Percentiles rank a stretch among this genome's conserved stretches.
Conservation (phyloP, 1,139 yeast genomes). For the Nakaseomyces glabratus region DNA sequence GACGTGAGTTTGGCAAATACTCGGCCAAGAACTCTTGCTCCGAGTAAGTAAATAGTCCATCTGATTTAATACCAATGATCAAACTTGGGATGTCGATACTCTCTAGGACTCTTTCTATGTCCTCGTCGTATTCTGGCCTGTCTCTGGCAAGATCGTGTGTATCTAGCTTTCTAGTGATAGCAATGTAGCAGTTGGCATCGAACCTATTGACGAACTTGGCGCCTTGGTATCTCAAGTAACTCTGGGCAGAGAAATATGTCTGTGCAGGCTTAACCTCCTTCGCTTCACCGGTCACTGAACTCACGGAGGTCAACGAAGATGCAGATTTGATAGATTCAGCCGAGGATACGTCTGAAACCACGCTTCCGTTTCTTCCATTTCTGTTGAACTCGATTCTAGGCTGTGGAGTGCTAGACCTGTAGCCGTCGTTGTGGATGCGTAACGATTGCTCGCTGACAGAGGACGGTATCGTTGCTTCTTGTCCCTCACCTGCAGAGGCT, state of each 20-base stretch:
- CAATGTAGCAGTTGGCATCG: conserved; percentile 93
- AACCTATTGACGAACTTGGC: conserved; percentile 79
- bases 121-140: conserved; percentile 38
- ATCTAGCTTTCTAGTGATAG: conserved; percentile 86
- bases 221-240: conserved; percentile 88
- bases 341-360: conserved; percentile 16
- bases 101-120: conserved; percentile 42
- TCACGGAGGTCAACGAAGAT: conserved; percentile 24
- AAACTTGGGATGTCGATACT: conserved; percentile 64
- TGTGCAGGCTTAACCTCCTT: conserved; percentile 47
- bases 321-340: conserved; percentile 20
- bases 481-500: background rate
- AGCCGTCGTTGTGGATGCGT: conserved; percentile 63
- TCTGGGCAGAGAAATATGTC: conserved; percentile 90
- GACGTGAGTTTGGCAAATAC: conserved; percentile 56
- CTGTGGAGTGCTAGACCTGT: conserved; percentile 13
- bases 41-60: conserved; percentile 83
- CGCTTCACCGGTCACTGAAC: conserved; percentile 19
- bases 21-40: conserved; percentile 83
- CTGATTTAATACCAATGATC: conserved; percentile 82
- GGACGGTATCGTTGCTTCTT: conserved; percentile 22
- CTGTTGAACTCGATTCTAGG: background rate
- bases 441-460: conserved; percentile 44
- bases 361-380: conserved; percentile 12
- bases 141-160: conserved; percentile 91